Evolutionary conservation across 1,284 basidiomycete species (phyloP).

Genomic region (Boletellus deceptivus): DNA sequence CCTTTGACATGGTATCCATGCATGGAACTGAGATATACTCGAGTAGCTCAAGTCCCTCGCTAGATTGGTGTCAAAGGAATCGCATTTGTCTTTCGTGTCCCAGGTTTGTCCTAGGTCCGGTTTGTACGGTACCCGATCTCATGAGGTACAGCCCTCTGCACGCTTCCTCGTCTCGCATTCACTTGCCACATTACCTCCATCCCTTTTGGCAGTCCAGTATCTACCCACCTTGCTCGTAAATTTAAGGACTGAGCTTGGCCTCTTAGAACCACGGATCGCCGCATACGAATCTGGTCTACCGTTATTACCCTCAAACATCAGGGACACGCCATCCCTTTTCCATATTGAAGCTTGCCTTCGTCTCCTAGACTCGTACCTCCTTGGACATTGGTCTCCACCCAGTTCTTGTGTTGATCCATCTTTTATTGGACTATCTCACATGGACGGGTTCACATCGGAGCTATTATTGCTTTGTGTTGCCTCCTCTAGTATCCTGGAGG

Average conservation of each 20-base stretch:
- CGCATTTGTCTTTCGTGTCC: slow-evolving; percentile 37
- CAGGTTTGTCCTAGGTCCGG: slow-evolving; percentile 35
- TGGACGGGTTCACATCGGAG: slow-evolving; percentile 42
- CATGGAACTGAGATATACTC: slow-evolving; percentile 6
- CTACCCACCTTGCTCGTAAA: slow-evolving; percentile 40
- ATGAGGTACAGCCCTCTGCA: slow-evolving; percentile 46
- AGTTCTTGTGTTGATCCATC: slow-evolving; percentile 19
- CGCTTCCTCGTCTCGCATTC: slow-evolving; percentile 51
- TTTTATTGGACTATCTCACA: slow-evolving; percentile 11
- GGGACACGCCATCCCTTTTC: slow-evolving; percentile 39
- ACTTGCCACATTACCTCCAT: slow-evolving; percentile 40
- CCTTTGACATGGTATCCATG: neutral
- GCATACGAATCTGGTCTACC: slow-evolving; percentile 44
- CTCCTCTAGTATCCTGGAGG: slow-evolving; percentile 34
- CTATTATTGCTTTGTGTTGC: slow-evolving; percentile 48
- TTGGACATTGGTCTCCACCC: slow-evolving; percentile 48
- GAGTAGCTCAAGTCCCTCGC: slow-evolving; percentile 46
- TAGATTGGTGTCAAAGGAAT: slow-evolving; percentile 46
- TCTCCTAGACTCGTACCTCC: slow-evolving; percentile 59
- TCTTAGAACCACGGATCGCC: slow-evolving; percentile 38
- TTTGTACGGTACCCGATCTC: slow-evolving; percentile 8
- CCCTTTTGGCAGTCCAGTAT: slow-evolving; percentile 29
- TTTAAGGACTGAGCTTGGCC: slow-evolving; percentile 38
- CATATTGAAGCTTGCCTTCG: slow-evolving; percentile 56
- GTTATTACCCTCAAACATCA: slow-evolving; percentile 28